A percentile compares a stretch with the other conserved stretches of the same genome.
These are phyloP conservation scores for Amanita exitialis DNA, from an alignment of 768 basidiomycete species.

Conservation along the genomic window DNA sequence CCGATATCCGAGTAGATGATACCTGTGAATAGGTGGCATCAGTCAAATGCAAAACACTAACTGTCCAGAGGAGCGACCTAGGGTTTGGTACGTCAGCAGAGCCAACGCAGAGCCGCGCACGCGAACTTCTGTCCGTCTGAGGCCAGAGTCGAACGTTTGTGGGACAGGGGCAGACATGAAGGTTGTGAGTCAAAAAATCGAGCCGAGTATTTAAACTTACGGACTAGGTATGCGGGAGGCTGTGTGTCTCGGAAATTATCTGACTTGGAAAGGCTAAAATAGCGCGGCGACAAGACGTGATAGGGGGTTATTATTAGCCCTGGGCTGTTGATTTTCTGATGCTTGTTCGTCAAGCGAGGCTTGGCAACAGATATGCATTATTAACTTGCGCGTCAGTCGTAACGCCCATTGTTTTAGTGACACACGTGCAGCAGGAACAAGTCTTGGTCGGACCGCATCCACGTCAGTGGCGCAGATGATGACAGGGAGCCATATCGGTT, in stretches of 20 bases:
- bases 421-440: neutral
- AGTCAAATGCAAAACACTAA: neutral
- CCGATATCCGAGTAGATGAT: conserved; percentile 44
- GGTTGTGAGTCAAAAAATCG: neutral
- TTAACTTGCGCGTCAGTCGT: too few relatives aligned
- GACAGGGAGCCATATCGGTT: neutral
- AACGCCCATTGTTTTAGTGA: too few relatives aligned
- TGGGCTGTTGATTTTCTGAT: too few relatives aligned
- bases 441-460: neutral
- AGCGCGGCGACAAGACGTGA: neutral
- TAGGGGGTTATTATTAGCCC: neutral
- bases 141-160: conserved; percentile 15
- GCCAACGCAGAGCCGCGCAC: conserved; percentile 21
- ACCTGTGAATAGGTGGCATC: conserved; percentile 16
- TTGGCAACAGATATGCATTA: neutral
- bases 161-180: conserved; percentile 14
- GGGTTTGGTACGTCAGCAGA: conserved; percentile 23
- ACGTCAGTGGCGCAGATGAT: neutral
- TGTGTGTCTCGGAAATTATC: neutral
- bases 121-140: conserved; percentile 21
- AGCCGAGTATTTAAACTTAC: neutral
- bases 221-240: neutral
- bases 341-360: neutral
- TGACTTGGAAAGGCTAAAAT: neutral
- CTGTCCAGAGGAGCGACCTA: conserved; percentile 13